phyloP scores from a whole-genome alignment of 306 rosid genomes.

The Clitoria ternatea region DNA sequence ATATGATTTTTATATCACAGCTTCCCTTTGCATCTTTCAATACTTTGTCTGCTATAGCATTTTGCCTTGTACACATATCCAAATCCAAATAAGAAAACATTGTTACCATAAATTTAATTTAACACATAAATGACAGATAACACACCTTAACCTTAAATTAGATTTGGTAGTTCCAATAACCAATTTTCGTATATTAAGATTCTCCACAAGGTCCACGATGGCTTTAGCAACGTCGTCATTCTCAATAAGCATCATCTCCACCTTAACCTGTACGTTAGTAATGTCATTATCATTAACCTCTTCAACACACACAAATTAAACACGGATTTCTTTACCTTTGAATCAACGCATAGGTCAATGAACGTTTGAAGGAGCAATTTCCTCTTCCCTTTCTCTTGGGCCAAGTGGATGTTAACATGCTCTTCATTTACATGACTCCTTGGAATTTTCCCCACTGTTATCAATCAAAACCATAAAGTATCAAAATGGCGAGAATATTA shows the following conservation, averaged over 20 bases:
- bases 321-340: slow-evolving; percentile 27
- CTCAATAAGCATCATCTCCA: slow-evolving; percentile 30
- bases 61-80: slow-evolving; percentile 17
- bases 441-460: slow-evolving; percentile 42
- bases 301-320: neutral
- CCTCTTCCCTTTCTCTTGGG: slow-evolving; percentile 28
- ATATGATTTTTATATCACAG: slow-evolving; percentile 37
- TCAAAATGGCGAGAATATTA: neutral
- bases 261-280: slow-evolving; percentile 28
- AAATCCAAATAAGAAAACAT: neutral
- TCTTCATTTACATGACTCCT: slow-evolving; percentile 25
- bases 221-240: slow-evolving; percentile 29
- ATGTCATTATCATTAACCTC: neutral
- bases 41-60: slow-evolving; percentile 14
- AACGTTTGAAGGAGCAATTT: slow-evolving; percentile 33
- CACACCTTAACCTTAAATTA: slow-evolving; percentile 23
- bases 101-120: neutral
- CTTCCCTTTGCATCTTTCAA: slow-evolving; percentile 13
- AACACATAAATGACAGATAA: neutral
- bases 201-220: slow-evolving; percentile 17
- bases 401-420: slow-evolving; percentile 22
- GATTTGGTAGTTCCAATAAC: slow-evolving; percentile 30
- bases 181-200: slow-evolving; percentile 26
- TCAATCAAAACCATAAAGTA: neutral
- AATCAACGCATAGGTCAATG: slow-evolving; percentile 34